These are phyloP conservation scores for Phalaenopsis hybrid DNA, from an alignment of 116 monocot species.

Conservation along the genomic window DNA sequence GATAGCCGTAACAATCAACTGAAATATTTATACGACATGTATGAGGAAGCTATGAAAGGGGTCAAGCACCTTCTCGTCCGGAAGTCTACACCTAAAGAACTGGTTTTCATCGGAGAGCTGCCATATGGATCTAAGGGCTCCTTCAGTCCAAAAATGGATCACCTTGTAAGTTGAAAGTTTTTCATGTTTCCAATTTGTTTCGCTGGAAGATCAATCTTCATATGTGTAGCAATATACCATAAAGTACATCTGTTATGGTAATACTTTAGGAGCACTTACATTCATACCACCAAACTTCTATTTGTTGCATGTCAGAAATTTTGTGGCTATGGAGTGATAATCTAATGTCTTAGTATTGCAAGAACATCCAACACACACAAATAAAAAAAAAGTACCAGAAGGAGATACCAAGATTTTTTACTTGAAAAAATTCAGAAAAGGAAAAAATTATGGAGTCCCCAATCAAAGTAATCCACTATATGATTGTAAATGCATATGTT, in stretches of 20 bases:
- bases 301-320: too few relatives aligned
- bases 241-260: not conserved
- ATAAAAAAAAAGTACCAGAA: too few relatives aligned
- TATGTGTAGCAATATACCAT: not conserved
- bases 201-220: not conserved
- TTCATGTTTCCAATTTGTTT: not conserved
- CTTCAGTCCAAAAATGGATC: constrained; percentile 98
- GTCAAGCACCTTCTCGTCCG: constrained; percentile 85
- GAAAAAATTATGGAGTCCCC: too few relatives aligned
- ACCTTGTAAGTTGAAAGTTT: constrained; percentile 60
- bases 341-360: too few relatives aligned
- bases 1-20: constrained; percentile 29
- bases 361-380: too few relatives aligned
- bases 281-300: too few relatives aligned
- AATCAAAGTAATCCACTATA: too few relatives aligned
- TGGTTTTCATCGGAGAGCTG: constrained; percentile 97
- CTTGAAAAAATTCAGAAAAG: too few relatives aligned
- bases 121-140: constrained; percentile 58
- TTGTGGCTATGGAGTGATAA: too few relatives aligned
- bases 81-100: constrained; percentile 80
- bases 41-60: constrained; percentile 90
- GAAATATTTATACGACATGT: constrained; percentile 86
- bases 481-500: too few relatives aligned
- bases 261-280: too few relatives aligned
- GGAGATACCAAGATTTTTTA: too few relatives aligned